Conservation (phyloP, 108 stramenopile genomes). For the Nannochloropsis gaditana region DNA sequence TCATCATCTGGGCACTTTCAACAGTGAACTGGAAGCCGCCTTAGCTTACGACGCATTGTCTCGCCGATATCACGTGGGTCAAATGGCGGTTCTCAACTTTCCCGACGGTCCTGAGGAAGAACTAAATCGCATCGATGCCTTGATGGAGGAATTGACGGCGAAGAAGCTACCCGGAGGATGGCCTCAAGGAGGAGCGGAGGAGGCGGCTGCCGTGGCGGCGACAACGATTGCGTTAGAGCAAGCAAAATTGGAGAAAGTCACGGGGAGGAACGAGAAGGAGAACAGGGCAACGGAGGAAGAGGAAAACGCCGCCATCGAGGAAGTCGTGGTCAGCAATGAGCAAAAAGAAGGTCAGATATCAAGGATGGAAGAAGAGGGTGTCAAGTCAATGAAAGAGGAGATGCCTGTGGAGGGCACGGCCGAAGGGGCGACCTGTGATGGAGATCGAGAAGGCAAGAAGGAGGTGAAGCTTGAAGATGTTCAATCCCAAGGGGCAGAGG, state of each 20-base stretch:
- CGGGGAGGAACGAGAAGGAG: background rate
- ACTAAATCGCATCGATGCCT: background rate
- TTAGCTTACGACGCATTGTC: slow-evolving; percentile 9
- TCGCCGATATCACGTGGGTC: slow-evolving; percentile 12
- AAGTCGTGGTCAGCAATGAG: background rate
- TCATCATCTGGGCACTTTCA: slow-evolving; percentile 21
- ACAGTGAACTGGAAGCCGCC: slow-evolving; percentile 21
- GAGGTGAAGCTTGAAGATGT: too few relatives aligned
- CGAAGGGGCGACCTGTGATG: too few relatives aligned
- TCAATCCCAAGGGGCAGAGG: background rate
- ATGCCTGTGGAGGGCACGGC: background rate
- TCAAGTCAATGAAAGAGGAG: slow-evolving; percentile 15
- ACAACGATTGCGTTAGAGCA: background rate
- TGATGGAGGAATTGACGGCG: background rate
- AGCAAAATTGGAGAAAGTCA: background rate
- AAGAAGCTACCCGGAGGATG: background rate
- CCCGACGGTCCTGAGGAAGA: slow-evolving; percentile 10
- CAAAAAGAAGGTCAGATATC: too few relatives aligned
- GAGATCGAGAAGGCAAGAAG: slow-evolving; percentile 3
- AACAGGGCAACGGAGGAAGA: background rate
- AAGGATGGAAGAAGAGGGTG: background rate
- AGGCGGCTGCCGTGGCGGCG: slow-evolving; percentile 9
- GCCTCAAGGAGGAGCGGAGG: slow-evolving; percentile 5
- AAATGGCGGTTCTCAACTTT: slow-evolving; percentile 23
- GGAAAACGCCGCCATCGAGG: background rate